Conservation (phyloP, 805 yeast genomes). For the Sungouiella thailandica region DNA sequence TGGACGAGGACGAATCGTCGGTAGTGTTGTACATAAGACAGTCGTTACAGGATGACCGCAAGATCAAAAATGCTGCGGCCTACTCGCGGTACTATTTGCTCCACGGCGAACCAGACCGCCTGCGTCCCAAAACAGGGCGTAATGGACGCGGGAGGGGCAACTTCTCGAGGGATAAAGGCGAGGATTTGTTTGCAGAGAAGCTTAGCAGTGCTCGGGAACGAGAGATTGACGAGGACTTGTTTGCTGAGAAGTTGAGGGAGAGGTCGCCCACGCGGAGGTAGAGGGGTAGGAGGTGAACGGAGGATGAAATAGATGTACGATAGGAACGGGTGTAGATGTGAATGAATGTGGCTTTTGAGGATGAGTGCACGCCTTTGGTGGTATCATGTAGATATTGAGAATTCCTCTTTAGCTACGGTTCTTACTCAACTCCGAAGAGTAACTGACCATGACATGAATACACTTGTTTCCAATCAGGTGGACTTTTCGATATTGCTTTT, state of each 20-base stretch:
- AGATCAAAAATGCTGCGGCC: conserved; percentile 51
- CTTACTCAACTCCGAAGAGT: too few relatives aligned
- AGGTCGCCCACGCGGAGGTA: conserved; percentile 9
- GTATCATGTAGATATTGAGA: too few relatives aligned
- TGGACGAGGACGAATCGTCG: conserved; percentile 38
- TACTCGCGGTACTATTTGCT: conserved; percentile 60
- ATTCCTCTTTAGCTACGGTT: too few relatives aligned
- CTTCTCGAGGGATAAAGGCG: conserved; percentile 11
- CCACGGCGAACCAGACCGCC: conserved; percentile 65
- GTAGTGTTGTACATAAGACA: conserved; percentile 42
- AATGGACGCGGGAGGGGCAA: conserved; percentile 4
- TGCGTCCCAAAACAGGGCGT: conserved; percentile 14
- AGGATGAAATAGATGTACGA: too few relatives aligned
- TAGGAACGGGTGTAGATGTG: too few relatives aligned
- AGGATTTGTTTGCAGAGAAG: conserved; percentile 22
- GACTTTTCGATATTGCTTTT: too few relatives aligned
- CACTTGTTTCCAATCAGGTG: too few relatives aligned
- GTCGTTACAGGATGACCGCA: conserved; percentile 50
- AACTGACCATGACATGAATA: too few relatives aligned
- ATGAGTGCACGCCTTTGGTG: too few relatives aligned
- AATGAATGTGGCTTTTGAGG: too few relatives aligned
- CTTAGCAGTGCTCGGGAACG: conserved; percentile 8
- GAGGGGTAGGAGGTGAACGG: not conserved
- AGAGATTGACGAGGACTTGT: conserved; percentile 31
- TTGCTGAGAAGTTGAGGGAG: conserved; percentile 28